A percentile compares a stretch with the other conserved stretches of the same genome.
These are phyloP conservation scores for Hydrangea macrophylla DNA, from an alignment of 148 eudicot species.

Conservation along the genomic window DNA sequence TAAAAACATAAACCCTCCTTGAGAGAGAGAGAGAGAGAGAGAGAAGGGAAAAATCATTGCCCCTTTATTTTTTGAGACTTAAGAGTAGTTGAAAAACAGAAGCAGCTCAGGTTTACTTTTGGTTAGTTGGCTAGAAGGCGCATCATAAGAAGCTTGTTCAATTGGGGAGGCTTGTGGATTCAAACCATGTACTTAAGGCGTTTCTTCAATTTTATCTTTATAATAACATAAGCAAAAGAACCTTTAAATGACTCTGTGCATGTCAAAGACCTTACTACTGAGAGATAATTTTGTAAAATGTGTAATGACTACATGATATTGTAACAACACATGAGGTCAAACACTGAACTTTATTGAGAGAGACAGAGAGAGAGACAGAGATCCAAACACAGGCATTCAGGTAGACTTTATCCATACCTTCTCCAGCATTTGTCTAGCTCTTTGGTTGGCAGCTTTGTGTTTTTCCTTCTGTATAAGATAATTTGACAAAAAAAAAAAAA, in stretches of 20 bases:
- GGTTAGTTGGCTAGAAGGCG: not conserved
- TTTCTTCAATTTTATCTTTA: not conserved
- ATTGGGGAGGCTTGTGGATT: not conserved
- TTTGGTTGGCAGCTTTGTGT: constrained; percentile 73
- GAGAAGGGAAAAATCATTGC: too few relatives aligned
- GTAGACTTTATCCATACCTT: constrained; percentile 40
- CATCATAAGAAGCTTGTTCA: not conserved
- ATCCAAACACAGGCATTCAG: not conserved
- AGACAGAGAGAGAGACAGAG: not conserved
- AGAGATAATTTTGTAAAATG: not conserved
- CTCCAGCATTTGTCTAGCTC: constrained; percentile 72
- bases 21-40: not conserved
- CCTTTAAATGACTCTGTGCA: not conserved
- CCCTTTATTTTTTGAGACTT: too few relatives aligned
- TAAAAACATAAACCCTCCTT: too few relatives aligned
- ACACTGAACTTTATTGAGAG: not conserved
- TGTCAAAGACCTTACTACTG: not conserved
- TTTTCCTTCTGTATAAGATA: constrained; percentile 52
- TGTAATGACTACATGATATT: not conserved
- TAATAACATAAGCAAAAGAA: not conserved
- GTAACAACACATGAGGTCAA: not conserved
- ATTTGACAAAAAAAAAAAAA: not conserved
- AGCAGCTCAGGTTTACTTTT: too few relatives aligned
- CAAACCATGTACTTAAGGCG: not conserved
- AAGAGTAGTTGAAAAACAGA: too few relatives aligned